Evolutionary conservation across 495 filamentous ascomycete species (phyloP).

Genomic region (Daldinia vernicosa): DNA sequence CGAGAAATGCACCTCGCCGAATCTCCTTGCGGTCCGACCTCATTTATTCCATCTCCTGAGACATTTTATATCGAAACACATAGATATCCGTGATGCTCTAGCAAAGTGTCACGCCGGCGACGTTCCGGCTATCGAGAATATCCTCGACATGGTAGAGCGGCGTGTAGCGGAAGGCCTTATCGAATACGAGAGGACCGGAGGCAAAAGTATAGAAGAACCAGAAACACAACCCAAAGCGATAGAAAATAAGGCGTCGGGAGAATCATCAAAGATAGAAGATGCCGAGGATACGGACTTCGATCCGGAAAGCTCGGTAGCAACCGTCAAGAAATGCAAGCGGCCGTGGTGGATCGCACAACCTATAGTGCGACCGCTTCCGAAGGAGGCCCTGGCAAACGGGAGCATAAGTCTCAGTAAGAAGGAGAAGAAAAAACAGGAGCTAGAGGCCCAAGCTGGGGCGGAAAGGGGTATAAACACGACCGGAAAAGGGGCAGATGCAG

Average conservation of each 20-base stretch:
- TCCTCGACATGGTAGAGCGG: conserved; percentile 66
- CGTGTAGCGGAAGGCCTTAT: conserved; percentile 76
- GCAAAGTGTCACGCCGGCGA: conserved; percentile 72
- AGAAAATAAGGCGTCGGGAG: conserved; percentile 42
- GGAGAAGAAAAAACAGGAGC: conserved; percentile 51
- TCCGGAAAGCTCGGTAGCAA: conserved; percentile 68
- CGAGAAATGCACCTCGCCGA: conserved; percentile 67
- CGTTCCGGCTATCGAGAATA: conserved; percentile 73
- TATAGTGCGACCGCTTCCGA: conserved; percentile 85
- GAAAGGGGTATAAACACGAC: neutral
- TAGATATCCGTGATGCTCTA: conserved; percentile 82
- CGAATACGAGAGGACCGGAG: conserved; percentile 68
- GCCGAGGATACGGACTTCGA: conserved; percentile 40
- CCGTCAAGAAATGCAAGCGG: conserved; percentile 73
- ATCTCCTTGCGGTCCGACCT: conserved; percentile 82
- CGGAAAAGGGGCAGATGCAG: conserved; percentile 9
- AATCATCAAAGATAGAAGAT: conserved; percentile 33
- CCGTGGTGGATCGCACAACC: conserved; percentile 97
- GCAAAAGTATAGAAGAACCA: conserved; percentile 63
- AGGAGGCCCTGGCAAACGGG: conserved; percentile 86
- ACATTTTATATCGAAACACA: conserved; percentile 77
- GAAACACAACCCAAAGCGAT: conserved; percentile 45
- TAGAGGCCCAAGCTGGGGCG: conserved; percentile 25
- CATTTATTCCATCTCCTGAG: conserved; percentile 94
- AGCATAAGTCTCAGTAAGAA: conserved; percentile 71